Evolutionary conservation across 805 yeast species (phyloP).

Genomic region (Lachancea quebecensis): DNA sequence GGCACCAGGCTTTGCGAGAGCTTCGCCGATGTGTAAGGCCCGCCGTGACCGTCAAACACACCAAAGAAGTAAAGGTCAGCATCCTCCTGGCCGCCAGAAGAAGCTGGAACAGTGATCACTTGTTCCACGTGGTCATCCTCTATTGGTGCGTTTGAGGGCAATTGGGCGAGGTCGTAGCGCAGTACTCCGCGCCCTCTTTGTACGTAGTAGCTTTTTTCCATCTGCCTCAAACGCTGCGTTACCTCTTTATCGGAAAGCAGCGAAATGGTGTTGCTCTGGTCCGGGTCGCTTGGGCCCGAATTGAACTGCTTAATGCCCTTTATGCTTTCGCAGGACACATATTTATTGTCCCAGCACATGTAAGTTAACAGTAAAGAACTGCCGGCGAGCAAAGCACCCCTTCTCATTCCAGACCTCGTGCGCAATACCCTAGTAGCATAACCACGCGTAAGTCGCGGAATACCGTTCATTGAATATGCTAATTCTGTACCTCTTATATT

Average conservation of each 20-base stretch:
- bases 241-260: conserved; percentile 65
- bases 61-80: conserved; percentile 94
- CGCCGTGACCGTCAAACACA: conserved; percentile 94
- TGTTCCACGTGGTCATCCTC: conserved; percentile 91
- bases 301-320: conserved; percentile 22
- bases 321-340: conserved; percentile 22
- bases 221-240: conserved; percentile 55
- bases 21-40: conserved; percentile 87
- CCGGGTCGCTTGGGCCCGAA: conserved; percentile 7
- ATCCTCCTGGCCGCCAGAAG: conserved; percentile 26
- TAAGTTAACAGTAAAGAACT: conserved; percentile 5
- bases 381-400: conserved; percentile 2
- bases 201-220: conserved; percentile 74
- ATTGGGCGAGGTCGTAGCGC: conserved; percentile 82
- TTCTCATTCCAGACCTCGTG: neutral
- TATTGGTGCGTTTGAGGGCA: conserved; percentile 87
- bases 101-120: conserved; percentile 60
- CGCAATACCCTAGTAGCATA: neutral
- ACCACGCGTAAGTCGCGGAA: neutral
- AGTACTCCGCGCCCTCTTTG: conserved; percentile 82
- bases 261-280: conserved; percentile 27
- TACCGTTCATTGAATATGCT: neutral
- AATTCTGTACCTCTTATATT: neutral
- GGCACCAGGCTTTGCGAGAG: conserved; percentile 72
- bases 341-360: conserved; percentile 4